phyloP scores from a whole-genome alignment of 129 eudicot genomes.

The Pittosporum tobira region DNA sequence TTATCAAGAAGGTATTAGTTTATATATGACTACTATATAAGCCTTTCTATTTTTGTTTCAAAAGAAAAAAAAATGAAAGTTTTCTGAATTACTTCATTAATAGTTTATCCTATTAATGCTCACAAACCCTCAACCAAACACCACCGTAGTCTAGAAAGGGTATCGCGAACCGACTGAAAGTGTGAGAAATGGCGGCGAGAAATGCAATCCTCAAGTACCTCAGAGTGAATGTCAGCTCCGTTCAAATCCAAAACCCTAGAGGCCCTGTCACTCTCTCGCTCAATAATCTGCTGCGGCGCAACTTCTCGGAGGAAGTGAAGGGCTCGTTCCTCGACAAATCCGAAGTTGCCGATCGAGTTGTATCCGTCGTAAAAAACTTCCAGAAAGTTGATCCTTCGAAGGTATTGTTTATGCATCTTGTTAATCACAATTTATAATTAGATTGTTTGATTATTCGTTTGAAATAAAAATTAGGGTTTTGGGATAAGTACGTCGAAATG shows the following conservation, averaged over 20 bases:
- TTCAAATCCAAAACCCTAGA: slow-evolving; percentile 38
- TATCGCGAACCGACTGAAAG: too few relatives aligned
- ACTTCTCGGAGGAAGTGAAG: slow-evolving; percentile 66
- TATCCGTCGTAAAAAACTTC: slow-evolving; percentile 64
- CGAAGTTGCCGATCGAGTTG: slow-evolving; percentile 88
- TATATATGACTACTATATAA: too few relatives aligned
- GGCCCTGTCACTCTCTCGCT: slow-evolving; percentile 23
- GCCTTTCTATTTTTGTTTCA: too few relatives aligned
- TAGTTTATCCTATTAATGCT: too few relatives aligned
- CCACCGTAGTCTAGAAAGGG: too few relatives aligned
- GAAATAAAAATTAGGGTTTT: neutral
- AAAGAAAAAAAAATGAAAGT: too few relatives aligned
- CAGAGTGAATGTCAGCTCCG: slow-evolving; percentile 42
- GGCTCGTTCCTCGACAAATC: slow-evolving; percentile 89
- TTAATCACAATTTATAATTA: too few relatives aligned
- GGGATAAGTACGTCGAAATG: too few relatives aligned
- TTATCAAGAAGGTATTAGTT: too few relatives aligned
- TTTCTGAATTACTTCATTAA: too few relatives aligned
- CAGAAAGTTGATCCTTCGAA: slow-evolving; percentile 92
- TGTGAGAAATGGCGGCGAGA: slow-evolving; percentile 52
- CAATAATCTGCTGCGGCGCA: slow-evolving; percentile 43
- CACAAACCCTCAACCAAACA: too few relatives aligned
- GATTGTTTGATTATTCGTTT: neutral
- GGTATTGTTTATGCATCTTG: slow-evolving; percentile 32
- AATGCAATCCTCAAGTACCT: slow-evolving; percentile 66